These are phyloP conservation scores for Diaporthe ilicicola DNA, from an alignment of 2,329 filamentous ascomycete genomes.

Conservation along the genomic window DNA sequence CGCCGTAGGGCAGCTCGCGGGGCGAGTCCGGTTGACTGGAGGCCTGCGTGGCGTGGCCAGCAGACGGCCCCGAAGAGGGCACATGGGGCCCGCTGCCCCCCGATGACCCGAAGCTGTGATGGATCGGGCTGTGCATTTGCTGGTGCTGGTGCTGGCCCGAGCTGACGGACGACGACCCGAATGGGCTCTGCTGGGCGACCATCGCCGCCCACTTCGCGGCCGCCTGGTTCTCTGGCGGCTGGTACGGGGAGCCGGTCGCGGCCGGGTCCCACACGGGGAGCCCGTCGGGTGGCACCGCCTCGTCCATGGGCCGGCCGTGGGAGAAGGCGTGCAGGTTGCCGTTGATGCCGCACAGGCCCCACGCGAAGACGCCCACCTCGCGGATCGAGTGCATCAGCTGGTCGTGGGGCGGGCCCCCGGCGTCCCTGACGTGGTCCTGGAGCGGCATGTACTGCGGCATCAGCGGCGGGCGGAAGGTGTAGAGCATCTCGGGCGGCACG, in stretches of 20 bases:
- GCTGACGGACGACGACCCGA: background rate
- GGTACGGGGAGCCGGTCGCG: constrained; percentile 43
- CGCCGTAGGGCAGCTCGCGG: background rate
- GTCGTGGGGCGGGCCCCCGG: constrained; percentile 63
- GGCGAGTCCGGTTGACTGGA: background rate
- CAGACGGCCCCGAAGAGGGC: constrained; percentile 2
- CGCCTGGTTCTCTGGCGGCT: constrained; percentile 48
- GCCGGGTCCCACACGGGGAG: constrained; percentile 67
- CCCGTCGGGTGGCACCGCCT: constrained; percentile 68
- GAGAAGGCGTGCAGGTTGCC: constrained; percentile 73
- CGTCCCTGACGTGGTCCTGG: constrained; percentile 53
- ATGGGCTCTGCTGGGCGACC: constrained; percentile 10
- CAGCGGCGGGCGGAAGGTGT: constrained; percentile 53
- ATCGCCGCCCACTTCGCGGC: constrained; percentile 39
- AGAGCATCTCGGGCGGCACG: constrained; percentile 51
- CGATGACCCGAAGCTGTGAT: background rate
- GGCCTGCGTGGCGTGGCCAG: background rate
- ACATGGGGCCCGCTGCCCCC: background rate
- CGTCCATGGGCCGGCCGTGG: constrained; percentile 68
- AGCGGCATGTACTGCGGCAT: constrained; percentile 55
- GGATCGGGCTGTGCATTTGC: background rate
- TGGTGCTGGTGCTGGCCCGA: constrained; percentile 17
- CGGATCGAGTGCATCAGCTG: constrained; percentile 82
- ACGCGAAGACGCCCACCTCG: constrained; percentile 88
- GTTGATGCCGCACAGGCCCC: constrained; percentile 83